Evolutionary conservation across 257 asterid genomes (phyloP).

Genomic region (Cruciata laevipes): DNA sequence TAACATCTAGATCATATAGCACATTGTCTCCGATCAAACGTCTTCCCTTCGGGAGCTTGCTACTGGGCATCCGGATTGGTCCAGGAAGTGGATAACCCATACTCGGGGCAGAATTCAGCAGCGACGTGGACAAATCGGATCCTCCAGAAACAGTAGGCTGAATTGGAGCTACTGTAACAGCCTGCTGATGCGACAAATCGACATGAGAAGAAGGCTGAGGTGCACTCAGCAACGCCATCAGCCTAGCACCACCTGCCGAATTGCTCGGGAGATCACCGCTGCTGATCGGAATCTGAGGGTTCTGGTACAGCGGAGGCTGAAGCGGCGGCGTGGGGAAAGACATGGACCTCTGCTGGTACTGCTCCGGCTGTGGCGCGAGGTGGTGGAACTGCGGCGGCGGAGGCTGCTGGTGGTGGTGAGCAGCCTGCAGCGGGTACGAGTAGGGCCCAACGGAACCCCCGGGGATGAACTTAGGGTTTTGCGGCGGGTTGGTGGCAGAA

Average conservation of each 20-base stretch:
- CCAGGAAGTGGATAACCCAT: constrained; percentile 40
- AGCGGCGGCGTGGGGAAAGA: constrained; percentile 79
- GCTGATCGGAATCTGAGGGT: constrained; percentile 36
- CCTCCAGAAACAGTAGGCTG: constrained; percentile 59
- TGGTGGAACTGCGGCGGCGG: constrained; percentile 23
- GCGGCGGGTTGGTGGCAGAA: constrained; percentile 39
- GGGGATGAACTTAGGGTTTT: constrained; percentile 44
- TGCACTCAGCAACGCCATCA: constrained; percentile 88
- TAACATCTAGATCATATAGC: constrained; percentile 69
- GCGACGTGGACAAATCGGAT: constrained; percentile 42
- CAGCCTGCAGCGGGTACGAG: constrained; percentile 44
- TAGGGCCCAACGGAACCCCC: constrained; percentile 52
- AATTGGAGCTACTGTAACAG: constrained; percentile 36
- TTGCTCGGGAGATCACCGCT: constrained; percentile 25
- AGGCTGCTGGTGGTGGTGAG: constrained; percentile 41
- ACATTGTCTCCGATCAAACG: constrained; percentile 61
- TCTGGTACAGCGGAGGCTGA: constrained; percentile 53
- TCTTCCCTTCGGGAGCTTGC: constrained; percentile 89
- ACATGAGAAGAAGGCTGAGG: constrained; percentile 35
- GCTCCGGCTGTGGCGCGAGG: constrained; percentile 18
- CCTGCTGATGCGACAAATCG: constrained; percentile 36
- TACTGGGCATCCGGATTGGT: constrained; percentile 73
- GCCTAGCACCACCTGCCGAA: constrained; percentile 41
- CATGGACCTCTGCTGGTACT: constrained; percentile 75
- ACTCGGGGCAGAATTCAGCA: constrained; percentile 35